Conservation (phyloP, 495 filamentous ascomycete species). For the Aspergillus bertholletiae region DNA sequence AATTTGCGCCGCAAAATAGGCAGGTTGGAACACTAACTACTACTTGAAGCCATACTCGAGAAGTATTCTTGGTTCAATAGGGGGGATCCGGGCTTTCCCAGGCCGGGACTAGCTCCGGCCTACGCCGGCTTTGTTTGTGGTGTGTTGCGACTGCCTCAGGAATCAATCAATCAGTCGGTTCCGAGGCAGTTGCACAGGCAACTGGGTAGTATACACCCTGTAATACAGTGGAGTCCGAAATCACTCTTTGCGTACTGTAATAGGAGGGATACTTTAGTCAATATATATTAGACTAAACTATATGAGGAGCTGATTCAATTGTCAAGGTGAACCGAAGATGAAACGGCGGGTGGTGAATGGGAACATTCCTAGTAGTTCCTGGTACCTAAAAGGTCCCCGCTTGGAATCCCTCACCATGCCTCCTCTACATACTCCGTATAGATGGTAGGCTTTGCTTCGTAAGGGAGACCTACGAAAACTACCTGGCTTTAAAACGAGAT, state of each 20-base stretch:
- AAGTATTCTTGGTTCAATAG: too few species aligned
- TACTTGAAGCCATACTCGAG: too few species aligned
- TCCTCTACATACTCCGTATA: not conserved
- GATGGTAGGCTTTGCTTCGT: not conserved
- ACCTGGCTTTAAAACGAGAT: not conserved
- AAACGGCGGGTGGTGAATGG: too few species aligned
- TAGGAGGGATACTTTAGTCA: not conserved
- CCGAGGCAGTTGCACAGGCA: too few species aligned
- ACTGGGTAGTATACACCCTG: not conserved
- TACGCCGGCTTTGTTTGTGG: too few species aligned
- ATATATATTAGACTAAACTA: not conserved
- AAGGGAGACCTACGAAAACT: not conserved
- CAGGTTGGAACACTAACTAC: too few species aligned
- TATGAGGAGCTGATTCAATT: not conserved
- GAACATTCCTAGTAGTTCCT: too few species aligned
- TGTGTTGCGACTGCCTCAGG: too few species aligned
- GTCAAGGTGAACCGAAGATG: not conserved
- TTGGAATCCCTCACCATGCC: not conserved
- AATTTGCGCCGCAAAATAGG: too few species aligned
- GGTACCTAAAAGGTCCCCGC: not conserved
- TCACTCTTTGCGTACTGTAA: slow-evolving; percentile 4
- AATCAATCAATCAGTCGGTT: too few species aligned
- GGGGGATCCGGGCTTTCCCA: too few species aligned
- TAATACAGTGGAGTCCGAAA: slow-evolving; percentile 4
- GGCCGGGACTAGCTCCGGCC: too few species aligned